These are phyloP conservation scores for Sanghuangporus sanghuang DNA, from an alignment of 1,284 basidiomycete species.

Conservation along the genomic window DNA sequence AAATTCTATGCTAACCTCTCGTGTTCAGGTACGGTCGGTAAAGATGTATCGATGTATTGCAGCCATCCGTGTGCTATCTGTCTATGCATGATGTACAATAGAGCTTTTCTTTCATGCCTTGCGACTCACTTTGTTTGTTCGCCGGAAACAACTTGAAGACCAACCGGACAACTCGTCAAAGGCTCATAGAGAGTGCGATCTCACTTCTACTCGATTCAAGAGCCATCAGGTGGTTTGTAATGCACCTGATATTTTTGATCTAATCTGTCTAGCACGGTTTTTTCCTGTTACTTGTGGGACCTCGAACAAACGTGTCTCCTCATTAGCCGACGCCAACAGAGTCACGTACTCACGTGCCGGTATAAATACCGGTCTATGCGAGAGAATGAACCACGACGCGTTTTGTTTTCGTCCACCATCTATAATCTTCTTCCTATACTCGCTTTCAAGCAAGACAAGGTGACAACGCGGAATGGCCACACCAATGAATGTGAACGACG, in stretches of 20 bases:
- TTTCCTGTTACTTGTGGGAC: too few relatives aligned
- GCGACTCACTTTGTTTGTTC: background rate
- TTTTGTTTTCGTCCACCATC: constrained; percentile 11
- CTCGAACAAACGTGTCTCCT: too few relatives aligned
- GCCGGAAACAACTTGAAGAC: background rate
- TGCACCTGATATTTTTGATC: too few relatives aligned
- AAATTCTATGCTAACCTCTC: background rate
- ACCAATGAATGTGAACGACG: background rate
- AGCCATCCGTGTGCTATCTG: background rate
- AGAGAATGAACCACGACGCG: background rate
- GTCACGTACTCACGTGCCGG: background rate
- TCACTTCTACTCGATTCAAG: background rate
- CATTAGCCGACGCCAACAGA: background rate
- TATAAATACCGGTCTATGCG: constrained; percentile 1
- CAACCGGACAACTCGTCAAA: too few relatives aligned
- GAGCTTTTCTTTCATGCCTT: background rate
- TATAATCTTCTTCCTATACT: background rate
- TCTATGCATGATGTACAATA: background rate
- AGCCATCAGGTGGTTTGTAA: background rate
- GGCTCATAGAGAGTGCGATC: too few relatives aligned
- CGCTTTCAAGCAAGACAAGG: background rate
- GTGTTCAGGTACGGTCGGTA: constrained; percentile 15
- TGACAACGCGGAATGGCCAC: background rate
- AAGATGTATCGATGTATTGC: background rate
- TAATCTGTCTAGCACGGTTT: too few relatives aligned